Conservation (phyloP, 441 rosid species). For the Aquilaria agallochum region DNA sequence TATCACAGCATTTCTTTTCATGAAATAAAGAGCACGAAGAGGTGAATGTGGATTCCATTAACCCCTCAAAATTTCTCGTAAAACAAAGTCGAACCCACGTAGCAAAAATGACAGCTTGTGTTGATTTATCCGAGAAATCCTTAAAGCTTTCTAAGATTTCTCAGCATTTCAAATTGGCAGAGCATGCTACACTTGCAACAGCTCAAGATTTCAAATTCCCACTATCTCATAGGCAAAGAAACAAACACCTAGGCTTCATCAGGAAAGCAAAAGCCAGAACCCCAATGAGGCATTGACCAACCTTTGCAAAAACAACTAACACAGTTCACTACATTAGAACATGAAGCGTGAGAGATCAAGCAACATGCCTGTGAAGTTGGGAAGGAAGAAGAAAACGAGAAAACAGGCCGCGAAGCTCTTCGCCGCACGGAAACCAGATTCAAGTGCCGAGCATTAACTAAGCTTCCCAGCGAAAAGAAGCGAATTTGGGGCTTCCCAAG, state of each 20-base stretch:
- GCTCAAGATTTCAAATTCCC: too few species aligned
- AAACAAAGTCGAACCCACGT: too few species aligned
- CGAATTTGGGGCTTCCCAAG: slow-evolving; percentile 19
- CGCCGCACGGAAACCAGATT: slow-evolving; percentile 21
- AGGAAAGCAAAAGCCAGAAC: not conserved
- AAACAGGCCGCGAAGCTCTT: slow-evolving; percentile 20
- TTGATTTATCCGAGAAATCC: too few species aligned
- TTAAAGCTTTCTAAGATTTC: too few species aligned
- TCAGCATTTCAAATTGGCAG: too few species aligned
- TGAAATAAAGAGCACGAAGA: too few species aligned
- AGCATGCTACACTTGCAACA: not conserved
- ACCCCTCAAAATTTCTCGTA: too few species aligned
- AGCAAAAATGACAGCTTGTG: too few species aligned
- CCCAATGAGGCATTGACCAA: too few species aligned
- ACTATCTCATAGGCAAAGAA: not conserved
- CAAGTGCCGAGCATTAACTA: slow-evolving; percentile 20
- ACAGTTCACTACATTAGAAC: not conserved
- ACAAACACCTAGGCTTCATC: not conserved
- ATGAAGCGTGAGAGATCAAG: slow-evolving; percentile 4
- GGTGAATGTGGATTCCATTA: too few species aligned
- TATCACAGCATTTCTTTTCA: too few species aligned
- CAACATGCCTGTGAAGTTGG: slow-evolving; percentile 29
- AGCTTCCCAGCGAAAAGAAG: slow-evolving; percentile 20
- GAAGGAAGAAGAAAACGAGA: slow-evolving; percentile 21
- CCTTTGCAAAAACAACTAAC: too few species aligned